Evolutionary conservation across 148 eudicot species (phyloP).

Genomic region (Silene uniflora): DNA sequence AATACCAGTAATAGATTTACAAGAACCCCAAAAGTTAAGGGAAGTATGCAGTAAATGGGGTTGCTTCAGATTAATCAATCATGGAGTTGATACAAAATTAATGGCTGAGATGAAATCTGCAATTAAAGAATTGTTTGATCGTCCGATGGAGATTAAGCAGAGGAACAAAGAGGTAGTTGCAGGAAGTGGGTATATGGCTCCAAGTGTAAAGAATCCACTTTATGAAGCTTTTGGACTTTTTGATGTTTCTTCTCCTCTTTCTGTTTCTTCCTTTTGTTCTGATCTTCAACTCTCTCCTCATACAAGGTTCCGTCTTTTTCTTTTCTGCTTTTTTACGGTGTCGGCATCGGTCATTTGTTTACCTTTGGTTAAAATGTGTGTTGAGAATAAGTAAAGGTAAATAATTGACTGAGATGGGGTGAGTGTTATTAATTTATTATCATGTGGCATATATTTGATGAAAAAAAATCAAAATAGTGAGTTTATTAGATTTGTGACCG

Average conservation of each 20-base stretch:
- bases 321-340: no score
- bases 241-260: constrained; percentile 37
- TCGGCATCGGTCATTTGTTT: neutral
- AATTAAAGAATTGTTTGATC: constrained; percentile 42
- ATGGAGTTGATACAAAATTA: constrained; percentile 38
- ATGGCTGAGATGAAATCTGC: constrained; percentile 57
- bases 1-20: constrained; percentile 49
- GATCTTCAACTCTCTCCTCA: constrained; percentile 43
- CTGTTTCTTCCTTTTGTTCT: constrained; percentile 46
- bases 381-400: no score
- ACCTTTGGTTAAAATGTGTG: no score
- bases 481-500: no score
- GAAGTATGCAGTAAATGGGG: constrained; percentile 60
- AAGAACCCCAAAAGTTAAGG: constrained; percentile 35
- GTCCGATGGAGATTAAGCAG: constrained; percentile 49
- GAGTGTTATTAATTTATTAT: no score
- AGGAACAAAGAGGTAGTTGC: constrained; percentile 45
- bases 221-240: constrained; percentile 61
- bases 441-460: no score
- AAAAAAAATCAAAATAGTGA: no score
- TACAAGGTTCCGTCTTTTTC: constrained; percentile 39
- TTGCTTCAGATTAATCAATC: constrained; percentile 59
- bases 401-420: no score
- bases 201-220: constrained; percentile 39
- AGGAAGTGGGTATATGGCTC: constrained; percentile 65